Base-by-base conservation (phyloP, 305 asterid species). In the Fraxinus floribunda region DNA sequence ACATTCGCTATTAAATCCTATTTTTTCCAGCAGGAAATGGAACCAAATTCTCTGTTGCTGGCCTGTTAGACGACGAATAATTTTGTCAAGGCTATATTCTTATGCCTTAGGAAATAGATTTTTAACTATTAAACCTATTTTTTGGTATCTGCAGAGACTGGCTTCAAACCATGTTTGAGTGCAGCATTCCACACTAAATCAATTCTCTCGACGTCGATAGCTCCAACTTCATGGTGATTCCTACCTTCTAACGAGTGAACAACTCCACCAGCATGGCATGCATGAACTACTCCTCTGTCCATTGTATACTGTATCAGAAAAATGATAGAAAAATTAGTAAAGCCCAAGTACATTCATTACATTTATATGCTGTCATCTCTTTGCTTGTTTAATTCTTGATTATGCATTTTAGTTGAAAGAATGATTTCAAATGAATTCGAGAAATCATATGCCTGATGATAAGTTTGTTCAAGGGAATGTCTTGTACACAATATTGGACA, bases 211-310 rank as follows among this genome's bases (percentile, higher is more conserved):
- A 93, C 94, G 8, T 95, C 97, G 38, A 95, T 89, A 0, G 98
- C 96, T 72, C 97, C 98, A 7, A 95, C 98, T 82, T 95, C 98
- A 80, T 95, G 95, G 84, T 93, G 97, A 5, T 64, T 83, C 98
- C 98, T 94, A 10, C 97, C 97, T 90, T 94, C 97, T n/a, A 95
- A 79, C 0, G 87, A 86, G 80, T 95, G 99, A 38, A 95, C 94
- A 16, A 89, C 94, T 5, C 98, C 98, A 10, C 98, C 98, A 0
- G 98, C 98, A 87, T 94, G 98, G 84, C 98, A 95, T 15, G 98
- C 98, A 85, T 95, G 99, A 36, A 95, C 97, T 11, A 95, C 92
- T 68, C 99, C 98, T 90, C 99, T 90, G 1, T 89, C 97, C 99
- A 94, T 92, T 7, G 98, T 91, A 29, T 94, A 95, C 99, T 94